Evolutionary conservation across 2,329 filamentous ascomycete genomes (phyloP).

Genomic region (Parastagonospora avenae): DNA sequence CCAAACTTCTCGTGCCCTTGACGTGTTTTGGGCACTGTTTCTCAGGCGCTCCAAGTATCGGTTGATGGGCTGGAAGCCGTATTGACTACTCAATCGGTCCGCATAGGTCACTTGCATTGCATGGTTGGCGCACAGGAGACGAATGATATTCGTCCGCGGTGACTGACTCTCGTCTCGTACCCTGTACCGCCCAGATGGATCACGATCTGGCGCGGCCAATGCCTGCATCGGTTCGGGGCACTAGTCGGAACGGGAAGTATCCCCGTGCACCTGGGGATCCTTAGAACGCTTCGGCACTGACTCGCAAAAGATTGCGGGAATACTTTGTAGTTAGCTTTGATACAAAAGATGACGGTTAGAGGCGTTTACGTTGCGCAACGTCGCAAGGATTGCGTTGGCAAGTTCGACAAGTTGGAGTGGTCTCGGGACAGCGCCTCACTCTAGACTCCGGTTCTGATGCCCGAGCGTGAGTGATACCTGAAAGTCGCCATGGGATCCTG

Average conservation of each 20-base stretch:
- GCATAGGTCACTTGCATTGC: conserved; percentile 17
- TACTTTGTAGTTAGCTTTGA: no score
- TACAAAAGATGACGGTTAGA: no score
- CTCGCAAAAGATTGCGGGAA: not conserved
- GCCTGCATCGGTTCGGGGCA: conserved; percentile 3
- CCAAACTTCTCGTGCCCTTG: not conserved
- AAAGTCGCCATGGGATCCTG: not conserved
- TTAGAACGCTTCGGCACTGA: not conserved
- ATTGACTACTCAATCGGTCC: conserved; percentile 24
- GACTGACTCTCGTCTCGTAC: conserved; percentile 9
- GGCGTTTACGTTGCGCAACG: no score
- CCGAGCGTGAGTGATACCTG: not conserved
- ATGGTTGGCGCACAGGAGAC: conserved; percentile 14
- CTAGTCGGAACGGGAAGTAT: conserved; percentile 11
- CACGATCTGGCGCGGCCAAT: conserved; percentile 6
- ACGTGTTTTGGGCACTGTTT: conserved; percentile 10
- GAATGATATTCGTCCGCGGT: conserved; percentile 6
- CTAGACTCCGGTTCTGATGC: not conserved
- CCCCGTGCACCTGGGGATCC: conserved; percentile 14
- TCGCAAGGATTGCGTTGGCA: not conserved
- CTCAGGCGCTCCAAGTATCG: conserved; percentile 14
- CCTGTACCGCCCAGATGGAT: conserved; percentile 10
- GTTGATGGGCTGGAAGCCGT: conserved; percentile 6
- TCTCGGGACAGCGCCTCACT: not conserved
- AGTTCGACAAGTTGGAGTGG: not conserved